Percentiles rank a stretch among this genome's conserved stretches.
These are phyloP conservation scores for Vaccinium corymbosum DNA, from an alignment of 148 eudicot genomes.

Conservation along the genomic window DNA sequence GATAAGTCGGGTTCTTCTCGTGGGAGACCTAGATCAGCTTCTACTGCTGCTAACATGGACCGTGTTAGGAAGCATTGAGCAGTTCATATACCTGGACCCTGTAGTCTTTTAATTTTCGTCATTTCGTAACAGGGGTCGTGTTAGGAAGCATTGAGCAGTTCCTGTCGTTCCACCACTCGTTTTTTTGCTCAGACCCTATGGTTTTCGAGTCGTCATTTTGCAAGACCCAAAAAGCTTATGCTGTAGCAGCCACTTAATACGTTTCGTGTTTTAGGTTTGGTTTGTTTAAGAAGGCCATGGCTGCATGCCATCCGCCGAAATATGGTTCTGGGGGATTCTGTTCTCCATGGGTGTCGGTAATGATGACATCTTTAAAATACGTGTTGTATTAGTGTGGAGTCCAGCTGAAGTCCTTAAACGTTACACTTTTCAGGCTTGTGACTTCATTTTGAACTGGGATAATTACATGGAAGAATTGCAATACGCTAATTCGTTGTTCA, in stretches of 20 bases:
- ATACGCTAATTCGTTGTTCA: background rate
- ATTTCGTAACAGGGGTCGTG: slow-evolving; percentile 11
- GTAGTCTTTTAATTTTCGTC: too few species aligned
- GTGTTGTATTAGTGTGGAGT: background rate
- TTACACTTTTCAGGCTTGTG: background rate
- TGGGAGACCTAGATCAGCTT: slow-evolving; percentile 27
- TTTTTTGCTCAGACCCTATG: background rate
- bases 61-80: slow-evolving; percentile 14
- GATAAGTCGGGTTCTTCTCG: slow-evolving; percentile 5
- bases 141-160: slow-evolving; percentile 11
- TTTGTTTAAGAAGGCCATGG: background rate
- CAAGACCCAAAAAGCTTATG: background rate
- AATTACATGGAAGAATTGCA: background rate
- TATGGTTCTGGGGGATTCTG: background rate
- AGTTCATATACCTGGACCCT: background rate
- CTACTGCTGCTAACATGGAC: slow-evolving; percentile 9
- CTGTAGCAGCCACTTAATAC: background rate
- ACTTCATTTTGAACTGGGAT: background rate
- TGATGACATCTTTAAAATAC: background rate
- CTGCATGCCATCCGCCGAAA: background rate
- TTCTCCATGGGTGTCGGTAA: background rate
- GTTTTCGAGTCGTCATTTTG: background rate
- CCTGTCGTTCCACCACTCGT: background rate
- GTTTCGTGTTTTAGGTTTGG: background rate
- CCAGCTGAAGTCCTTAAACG: background rate